Conservation (phyloP, 1,284 basidiomycete genomes). For the Apiotrichum mycotoxinovorans region DNA sequence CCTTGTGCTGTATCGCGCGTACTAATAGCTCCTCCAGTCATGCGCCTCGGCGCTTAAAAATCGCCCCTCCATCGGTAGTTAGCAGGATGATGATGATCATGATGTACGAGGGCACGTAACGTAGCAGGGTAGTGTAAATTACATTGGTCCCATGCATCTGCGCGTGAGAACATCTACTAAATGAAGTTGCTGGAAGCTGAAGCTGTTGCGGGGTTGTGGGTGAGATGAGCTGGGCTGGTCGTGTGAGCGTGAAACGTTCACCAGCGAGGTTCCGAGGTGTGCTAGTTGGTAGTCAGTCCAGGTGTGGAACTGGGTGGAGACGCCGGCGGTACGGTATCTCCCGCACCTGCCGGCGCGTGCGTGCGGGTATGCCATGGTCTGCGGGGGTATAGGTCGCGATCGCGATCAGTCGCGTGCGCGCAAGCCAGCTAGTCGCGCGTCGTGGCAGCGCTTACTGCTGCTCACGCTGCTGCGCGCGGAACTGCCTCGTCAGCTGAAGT, state of each 20-base stretch:
- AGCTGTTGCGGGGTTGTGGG: background rate
- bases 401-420: background rate
- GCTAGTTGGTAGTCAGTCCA: too few species aligned
- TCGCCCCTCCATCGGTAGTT: background rate
- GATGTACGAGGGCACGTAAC: slow-evolving; percentile 6
- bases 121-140: slow-evolving; percentile 14
- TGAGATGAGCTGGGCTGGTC: background rate
- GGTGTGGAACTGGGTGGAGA: background rate
- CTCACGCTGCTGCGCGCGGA: slow-evolving; percentile 44
- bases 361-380: slow-evolving; percentile 1
- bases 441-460: background rate
- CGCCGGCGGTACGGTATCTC: background rate
- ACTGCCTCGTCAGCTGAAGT: slow-evolving; percentile 25
- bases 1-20: background rate
- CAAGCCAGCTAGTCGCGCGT: background rate
- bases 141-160: slow-evolving; percentile 24
- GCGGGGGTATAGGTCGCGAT: background rate
- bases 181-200: background rate
- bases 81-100: background rate
- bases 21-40: slow-evolving; percentile 19
- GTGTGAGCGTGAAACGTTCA: background rate
- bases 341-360: background rate
- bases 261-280: background rate
- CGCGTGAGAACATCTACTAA: slow-evolving; percentile 15
- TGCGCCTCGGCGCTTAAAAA: slow-evolving; percentile 30